Evolutionary conservation across 2,329 filamentous ascomycete genomes (phyloP).

Genomic region (Aspergillus pseudotamarii): DNA sequence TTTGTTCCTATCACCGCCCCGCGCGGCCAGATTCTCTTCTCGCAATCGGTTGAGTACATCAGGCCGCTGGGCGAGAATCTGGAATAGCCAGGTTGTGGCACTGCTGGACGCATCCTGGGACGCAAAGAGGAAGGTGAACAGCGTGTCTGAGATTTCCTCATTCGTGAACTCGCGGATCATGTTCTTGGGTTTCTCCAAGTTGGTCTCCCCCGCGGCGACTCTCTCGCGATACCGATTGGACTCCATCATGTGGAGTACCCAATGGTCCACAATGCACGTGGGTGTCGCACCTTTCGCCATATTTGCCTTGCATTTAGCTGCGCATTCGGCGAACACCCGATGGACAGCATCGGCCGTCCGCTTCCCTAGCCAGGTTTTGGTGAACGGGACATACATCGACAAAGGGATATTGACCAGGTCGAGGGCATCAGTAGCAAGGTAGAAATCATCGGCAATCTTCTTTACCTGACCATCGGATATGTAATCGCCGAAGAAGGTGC

Average conservation of each 20-base stretch:
- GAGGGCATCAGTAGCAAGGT: slow-evolving; percentile 83
- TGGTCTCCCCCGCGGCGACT: slow-evolving; percentile 67
- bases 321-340: slow-evolving; percentile 78
- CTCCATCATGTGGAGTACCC: slow-evolving; percentile 80
- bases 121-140: slow-evolving; percentile 59
- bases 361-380: slow-evolving; percentile 89
- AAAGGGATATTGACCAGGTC: slow-evolving; percentile 88
- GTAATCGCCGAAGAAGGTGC: slow-evolving; percentile 89
- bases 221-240: slow-evolving; percentile 74
- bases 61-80: slow-evolving; percentile 54
- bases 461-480: slow-evolving; percentile 82
- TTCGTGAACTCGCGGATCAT: slow-evolving; percentile 56
- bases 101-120: slow-evolving; percentile 59
- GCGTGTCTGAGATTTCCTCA: slow-evolving; percentile 53
- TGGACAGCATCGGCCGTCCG: slow-evolving; percentile 83
- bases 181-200: slow-evolving; percentile 49
- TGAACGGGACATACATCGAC: slow-evolving; percentile 78
- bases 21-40: slow-evolving; percentile 50
- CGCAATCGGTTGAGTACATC: slow-evolving; percentile 52
- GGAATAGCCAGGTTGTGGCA: slow-evolving; percentile 57
- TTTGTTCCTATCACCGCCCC: slow-evolving; percentile 46
- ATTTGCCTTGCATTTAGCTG: slow-evolving; percentile 80
- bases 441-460: slow-evolving; percentile 90
- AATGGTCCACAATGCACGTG: slow-evolving; percentile 86
- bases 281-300: slow-evolving; percentile 78